Base-by-base conservation (phyloP, 768 basidiomycete species). In the Serpula lacrymans region DNA sequence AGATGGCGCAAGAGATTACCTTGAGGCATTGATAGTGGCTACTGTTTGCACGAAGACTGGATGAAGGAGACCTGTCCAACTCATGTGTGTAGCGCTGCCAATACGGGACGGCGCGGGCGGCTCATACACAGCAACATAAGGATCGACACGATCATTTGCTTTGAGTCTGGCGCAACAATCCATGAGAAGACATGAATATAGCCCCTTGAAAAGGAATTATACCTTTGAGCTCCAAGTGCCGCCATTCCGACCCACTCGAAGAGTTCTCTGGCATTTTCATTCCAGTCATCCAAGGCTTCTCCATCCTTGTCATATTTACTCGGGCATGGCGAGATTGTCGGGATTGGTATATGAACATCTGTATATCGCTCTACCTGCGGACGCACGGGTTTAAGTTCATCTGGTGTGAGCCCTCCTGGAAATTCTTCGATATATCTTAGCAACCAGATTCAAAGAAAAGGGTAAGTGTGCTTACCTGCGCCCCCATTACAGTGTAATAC, bases 171-270 rank as follows among this genome's bases (percentile, higher is more conserved):
- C 3, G 12, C 10, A 16, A 34, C 2, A n/a, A 24, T 11, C 14
- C 9, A 26, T 38, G n/a, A 39, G 21, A 30, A 28, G 31, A 13
- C 9, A 10, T 12, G 18, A 24, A 20, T 16, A 24, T 16, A 30
- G 26, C 29, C 32, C 34, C 34, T 30, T 24, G 18, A 6, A 37
- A 22, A 37, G 22, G 34, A n/a, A 33, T 44, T 54, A 5, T 45
- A 82, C 86, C 86, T 69, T 53, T 84, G 81, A 2, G 86, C 68
- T 11, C 78, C 82, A 4, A 88, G 52, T 42, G 68, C 69, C 3
- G 77, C 81, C 77, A 88, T 74, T 6, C 84, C 86, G 6, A 78
- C 68, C 86, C 86, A 88, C 54, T 88, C 86, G 37, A 83, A 81
- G 12, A 85, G 59, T 3, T 53, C 59, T 6, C 60, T 54, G 30